Conservation (phyloP, 2,329 filamentous ascomycete genomes). For the Colletotrichum sp. region DNA sequence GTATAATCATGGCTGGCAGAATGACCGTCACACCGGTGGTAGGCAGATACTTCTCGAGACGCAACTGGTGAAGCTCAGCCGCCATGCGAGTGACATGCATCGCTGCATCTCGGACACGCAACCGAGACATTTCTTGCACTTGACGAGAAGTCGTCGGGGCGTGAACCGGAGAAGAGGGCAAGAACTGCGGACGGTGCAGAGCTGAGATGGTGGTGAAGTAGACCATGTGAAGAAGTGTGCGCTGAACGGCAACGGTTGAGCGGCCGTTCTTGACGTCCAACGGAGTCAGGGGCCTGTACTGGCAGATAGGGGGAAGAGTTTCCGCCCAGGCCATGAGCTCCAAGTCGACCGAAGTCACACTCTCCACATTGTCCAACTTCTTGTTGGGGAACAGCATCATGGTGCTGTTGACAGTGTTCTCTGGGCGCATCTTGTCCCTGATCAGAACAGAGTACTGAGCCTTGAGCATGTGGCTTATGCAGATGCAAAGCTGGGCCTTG, state of each 20-base stretch:
- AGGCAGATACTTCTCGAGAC: conserved; percentile 80
- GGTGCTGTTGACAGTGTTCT: conserved; percentile 74
- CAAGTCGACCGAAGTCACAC: conserved; percentile 79
- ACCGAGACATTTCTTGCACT: conserved; percentile 81
- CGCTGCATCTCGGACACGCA: conserved; percentile 83
- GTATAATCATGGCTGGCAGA: conserved; percentile 91
- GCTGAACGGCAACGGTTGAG: conserved; percentile 70
- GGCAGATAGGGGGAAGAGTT: conserved; percentile 73
- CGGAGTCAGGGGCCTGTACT: conserved; percentile 63
- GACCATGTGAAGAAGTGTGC: conserved; percentile 90
- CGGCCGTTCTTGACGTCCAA: conserved; percentile 65
- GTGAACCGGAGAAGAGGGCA: conserved; percentile 71
- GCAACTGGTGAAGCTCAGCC: conserved; percentile 73
- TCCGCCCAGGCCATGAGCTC: conserved; percentile 81
- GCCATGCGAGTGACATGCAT: conserved; percentile 86
- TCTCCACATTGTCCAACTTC: conserved; percentile 78
- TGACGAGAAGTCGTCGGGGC: conserved; percentile 63
- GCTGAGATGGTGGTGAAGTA: conserved; percentile 92
- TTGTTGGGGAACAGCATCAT: conserved; percentile 96
- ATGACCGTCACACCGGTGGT: conserved; percentile 92
- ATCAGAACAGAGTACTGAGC: conserved; percentile 93
- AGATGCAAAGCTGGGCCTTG: conserved; percentile 87
- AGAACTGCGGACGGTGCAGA: conserved; percentile 87
- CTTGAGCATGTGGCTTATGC: conserved; percentile 87
- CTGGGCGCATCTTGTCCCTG: conserved; percentile 79